A percentile compares a stretch with the other conserved stretches of the same genome.
Evolutionary conservation across 2,329 filamentous ascomycete genomes (phyloP).

Genomic region (Fusarium scirpi): DNA sequence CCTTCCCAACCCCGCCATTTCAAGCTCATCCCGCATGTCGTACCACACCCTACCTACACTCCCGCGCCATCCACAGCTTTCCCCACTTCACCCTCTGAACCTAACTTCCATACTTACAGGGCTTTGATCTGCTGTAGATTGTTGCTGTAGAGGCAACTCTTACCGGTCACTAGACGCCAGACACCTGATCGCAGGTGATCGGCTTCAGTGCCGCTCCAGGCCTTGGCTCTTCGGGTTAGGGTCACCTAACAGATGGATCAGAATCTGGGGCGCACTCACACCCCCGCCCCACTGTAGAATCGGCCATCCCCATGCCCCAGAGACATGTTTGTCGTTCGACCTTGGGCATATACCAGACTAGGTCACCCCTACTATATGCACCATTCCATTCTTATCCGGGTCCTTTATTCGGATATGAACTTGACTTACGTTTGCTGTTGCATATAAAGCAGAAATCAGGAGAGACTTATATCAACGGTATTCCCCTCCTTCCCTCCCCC

Average conservation of each 20-base stretch:
- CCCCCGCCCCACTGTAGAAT: slow-evolving; percentile 35
- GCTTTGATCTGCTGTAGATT: background rate
- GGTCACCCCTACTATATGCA: slow-evolving; percentile 13
- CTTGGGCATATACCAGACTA: slow-evolving; percentile 24
- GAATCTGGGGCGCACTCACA: slow-evolving; percentile 31
- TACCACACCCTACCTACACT: slow-evolving; percentile 25
- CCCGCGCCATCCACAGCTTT: slow-evolving; percentile 16
- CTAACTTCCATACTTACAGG: background rate
- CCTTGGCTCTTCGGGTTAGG: background rate
- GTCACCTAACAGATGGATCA: background rate
- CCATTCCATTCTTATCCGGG: slow-evolving; percentile 9
- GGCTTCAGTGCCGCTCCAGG: slow-evolving; percentile 24
- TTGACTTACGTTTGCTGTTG: background rate
- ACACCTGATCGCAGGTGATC: slow-evolving; percentile 35
- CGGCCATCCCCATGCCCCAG: slow-evolving; percentile 16
- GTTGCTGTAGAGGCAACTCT: slow-evolving; percentile 14
- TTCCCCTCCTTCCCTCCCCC: slow-evolving; percentile 21
- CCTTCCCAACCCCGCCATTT: slow-evolving; percentile 37
- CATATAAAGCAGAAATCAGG: slow-evolving; percentile 13
- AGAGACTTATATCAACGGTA: slow-evolving; percentile 34
- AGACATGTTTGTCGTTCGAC: slow-evolving; percentile 36
- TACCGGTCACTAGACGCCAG: slow-evolving; percentile 4
- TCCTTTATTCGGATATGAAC: slow-evolving; percentile 8
- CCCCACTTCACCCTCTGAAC: slow-evolving; percentile 16
- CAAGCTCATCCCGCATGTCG: slow-evolving; percentile 35